Percentiles rank a stretch among this genome's conserved stretches.
These are phyloP conservation scores for Lactarius akahatsu DNA, from an alignment of 768 basidiomycete species.

Conservation along the genomic window DNA sequence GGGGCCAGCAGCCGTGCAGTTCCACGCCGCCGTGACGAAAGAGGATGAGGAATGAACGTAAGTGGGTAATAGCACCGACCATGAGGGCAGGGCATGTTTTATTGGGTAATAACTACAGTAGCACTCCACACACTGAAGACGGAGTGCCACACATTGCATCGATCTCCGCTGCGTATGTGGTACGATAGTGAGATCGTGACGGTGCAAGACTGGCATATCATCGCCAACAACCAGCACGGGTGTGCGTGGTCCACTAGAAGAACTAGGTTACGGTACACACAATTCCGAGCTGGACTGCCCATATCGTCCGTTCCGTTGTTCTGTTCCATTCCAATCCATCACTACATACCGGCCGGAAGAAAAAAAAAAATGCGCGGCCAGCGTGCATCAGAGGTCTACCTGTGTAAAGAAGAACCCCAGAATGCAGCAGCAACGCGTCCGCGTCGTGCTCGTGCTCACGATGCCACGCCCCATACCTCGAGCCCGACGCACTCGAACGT, in stretches of 20 bases:
- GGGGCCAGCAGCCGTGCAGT: background rate
- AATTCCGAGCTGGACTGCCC: background rate
- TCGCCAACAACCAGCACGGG: conserved; percentile 2
- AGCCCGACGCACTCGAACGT: conserved; percentile 90
- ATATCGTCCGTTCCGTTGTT: background rate
- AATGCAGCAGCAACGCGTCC: conserved; percentile 4
- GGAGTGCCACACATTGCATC: background rate
- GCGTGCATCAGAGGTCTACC: conserved; percentile 1
- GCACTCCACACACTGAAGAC: background rate
- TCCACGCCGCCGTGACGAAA: conserved; percentile 5
- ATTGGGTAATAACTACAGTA: background rate
- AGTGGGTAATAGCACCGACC: conserved; percentile 13
- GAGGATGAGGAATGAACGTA: conserved; percentile 13
- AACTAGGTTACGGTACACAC: background rate
- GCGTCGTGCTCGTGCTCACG: conserved; percentile 9
- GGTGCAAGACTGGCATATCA: background rate
- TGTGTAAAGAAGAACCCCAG: conserved; percentile 4
- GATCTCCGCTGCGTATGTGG: background rate
- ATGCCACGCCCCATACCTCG: conserved; percentile 82
- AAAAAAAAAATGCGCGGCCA: background rate
- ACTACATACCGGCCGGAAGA: conserved; percentile 6
- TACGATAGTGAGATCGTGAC: conserved; percentile 2
- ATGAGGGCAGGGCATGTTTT: conserved; percentile 23
- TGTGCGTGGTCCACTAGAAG: conserved; percentile 5
- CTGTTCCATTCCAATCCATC: conserved; percentile 23